Percentiles rank a stretch among this genome's conserved stretches.
phyloP scores from a whole-genome alignment of 768 basidiomycete genomes.

The Pleurotus tuoliensis region DNA sequence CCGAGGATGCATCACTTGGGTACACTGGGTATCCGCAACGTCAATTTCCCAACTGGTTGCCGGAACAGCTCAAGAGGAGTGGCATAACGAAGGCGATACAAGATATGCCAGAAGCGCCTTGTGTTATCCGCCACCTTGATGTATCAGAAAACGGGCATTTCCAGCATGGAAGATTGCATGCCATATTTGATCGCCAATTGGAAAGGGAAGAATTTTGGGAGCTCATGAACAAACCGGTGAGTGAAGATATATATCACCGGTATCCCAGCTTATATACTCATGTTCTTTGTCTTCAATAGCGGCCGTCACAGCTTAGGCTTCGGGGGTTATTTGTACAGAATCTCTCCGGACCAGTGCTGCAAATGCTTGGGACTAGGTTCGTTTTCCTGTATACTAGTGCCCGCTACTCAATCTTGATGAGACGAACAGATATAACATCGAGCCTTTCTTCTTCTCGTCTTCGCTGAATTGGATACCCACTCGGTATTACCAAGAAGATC shows the following conservation, averaged over 20 bases:
- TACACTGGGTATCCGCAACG: conserved; percentile 20
- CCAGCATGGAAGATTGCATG: conserved; percentile 9
- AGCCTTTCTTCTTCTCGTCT: conserved; percentile 65
- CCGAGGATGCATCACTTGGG: conserved; percentile 11
- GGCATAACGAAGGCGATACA: conserved; percentile 27
- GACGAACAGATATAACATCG: conserved; percentile 40
- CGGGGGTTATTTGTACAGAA: conserved; percentile 49
- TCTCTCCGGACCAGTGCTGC: conserved; percentile 45
- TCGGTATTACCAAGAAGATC: conserved; percentile 49
- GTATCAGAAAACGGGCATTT: conserved; percentile 32
- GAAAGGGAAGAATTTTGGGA: conserved; percentile 28
- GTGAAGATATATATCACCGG: conserved; percentile 5
- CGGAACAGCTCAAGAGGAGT: background rate
- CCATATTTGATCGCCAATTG: conserved; percentile 18
- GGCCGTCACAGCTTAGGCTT: conserved; percentile 33
- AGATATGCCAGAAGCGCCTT: conserved; percentile 16
- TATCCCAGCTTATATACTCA: background rate
- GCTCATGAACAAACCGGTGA: conserved; percentile 24
- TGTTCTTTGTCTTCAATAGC: conserved; percentile 10
- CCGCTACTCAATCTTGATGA: background rate
- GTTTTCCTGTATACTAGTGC: background rate
- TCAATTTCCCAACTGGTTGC: conserved; percentile 1
- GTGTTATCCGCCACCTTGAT: conserved; percentile 34
- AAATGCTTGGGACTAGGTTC: conserved; percentile 50
- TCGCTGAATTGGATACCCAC: conserved; percentile 59